A percentile compares a stretch with the other conserved stretches of the same genome.
Evolutionary conservation across 73 alveolate species (phyloP).

Genomic region (Tetrahymena borealis): DNA sequence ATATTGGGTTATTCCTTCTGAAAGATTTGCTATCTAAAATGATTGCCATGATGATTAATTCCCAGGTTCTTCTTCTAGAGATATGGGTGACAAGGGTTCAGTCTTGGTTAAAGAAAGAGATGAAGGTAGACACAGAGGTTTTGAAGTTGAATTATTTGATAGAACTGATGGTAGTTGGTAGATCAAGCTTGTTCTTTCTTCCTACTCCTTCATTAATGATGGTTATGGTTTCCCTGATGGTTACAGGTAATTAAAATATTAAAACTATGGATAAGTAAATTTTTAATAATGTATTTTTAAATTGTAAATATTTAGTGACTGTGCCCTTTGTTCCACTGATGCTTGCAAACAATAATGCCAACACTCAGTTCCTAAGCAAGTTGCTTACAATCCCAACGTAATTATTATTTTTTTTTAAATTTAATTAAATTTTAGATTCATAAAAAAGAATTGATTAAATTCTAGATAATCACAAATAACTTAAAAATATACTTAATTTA

Average conservation of each 20-base stretch:
- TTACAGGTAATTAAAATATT: not conserved
- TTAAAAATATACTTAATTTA: no score
- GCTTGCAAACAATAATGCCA: slow-evolving; percentile 66
- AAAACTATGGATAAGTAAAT: not conserved
- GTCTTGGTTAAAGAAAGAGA: slow-evolving; percentile 71
- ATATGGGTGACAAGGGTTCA: slow-evolving; percentile 86
- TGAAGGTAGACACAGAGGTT: slow-evolving; percentile 75
- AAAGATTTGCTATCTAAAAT: slow-evolving; percentile 74
- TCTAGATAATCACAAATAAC: no score
- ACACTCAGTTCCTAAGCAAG: slow-evolving; percentile 73
- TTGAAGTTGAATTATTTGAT: slow-evolving; percentile 71
- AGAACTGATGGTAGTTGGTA: slow-evolving; percentile 90
- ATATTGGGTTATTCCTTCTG: slow-evolving; percentile 78
- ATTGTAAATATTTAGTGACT: slow-evolving; percentile 42
- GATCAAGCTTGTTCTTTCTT: slow-evolving; percentile 72
- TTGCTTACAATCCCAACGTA: slow-evolving; percentile 80
- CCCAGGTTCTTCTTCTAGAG: slow-evolving; percentile 92
- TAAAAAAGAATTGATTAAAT: no score
- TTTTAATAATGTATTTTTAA: not conserved
- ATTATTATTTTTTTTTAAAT: no score
- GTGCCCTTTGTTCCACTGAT: slow-evolving; percentile 63
- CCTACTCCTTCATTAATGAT: slow-evolving; percentile 81
- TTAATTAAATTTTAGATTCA: no score
- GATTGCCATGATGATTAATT: slow-evolving; percentile 94
- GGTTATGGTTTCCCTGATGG: slow-evolving; percentile 96